These are phyloP conservation scores for Psilocybe cyanescens DNA, from an alignment of 768 basidiomycete species.

Conservation along the genomic window DNA sequence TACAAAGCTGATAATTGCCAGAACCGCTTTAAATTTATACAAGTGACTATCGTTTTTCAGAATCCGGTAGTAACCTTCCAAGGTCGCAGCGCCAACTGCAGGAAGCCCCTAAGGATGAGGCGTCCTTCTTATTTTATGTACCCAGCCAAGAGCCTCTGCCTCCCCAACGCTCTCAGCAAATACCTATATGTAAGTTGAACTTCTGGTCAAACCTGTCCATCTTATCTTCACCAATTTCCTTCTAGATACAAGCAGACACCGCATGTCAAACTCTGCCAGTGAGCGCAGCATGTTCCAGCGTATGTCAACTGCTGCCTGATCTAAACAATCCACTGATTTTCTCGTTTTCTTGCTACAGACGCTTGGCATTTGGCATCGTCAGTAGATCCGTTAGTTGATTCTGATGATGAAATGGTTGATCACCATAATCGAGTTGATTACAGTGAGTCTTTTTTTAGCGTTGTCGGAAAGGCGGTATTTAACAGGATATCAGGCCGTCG, in stretches of 20 bases:
- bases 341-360: constrained; percentile 43
- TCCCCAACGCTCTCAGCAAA: constrained; percentile 19
- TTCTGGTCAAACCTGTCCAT: background rate
- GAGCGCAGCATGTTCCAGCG: constrained; percentile 53
- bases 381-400: constrained; percentile 70
- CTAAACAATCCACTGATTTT: constrained; percentile 1
- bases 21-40: background rate
- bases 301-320: constrained; percentile 26
- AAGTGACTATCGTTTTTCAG: constrained; percentile 20
- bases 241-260: constrained; percentile 5
- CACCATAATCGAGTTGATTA: constrained; percentile 69
- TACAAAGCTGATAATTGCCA: background rate
- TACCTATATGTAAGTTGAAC: constrained; percentile 17
- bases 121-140: constrained; percentile 53
- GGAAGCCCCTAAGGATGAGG: constrained; percentile 46
- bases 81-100: constrained; percentile 42
- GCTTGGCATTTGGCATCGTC: constrained; percentile 72
- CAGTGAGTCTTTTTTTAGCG: constrained; percentile 41
- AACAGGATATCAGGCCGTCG: constrained; percentile 46
- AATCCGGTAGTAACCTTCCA: constrained; percentile 34
- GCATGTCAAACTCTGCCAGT: constrained; percentile 12
- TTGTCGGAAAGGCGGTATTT: background rate
- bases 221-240: background rate
- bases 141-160: constrained; percentile 39
- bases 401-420: constrained; percentile 72